A percentile compares a stretch with the other conserved stretches of the same genome.
These are phyloP conservation scores for Prunus davidiana DNA, from an alignment of 306 rosid genomes.

Conservation along the genomic window DNA sequence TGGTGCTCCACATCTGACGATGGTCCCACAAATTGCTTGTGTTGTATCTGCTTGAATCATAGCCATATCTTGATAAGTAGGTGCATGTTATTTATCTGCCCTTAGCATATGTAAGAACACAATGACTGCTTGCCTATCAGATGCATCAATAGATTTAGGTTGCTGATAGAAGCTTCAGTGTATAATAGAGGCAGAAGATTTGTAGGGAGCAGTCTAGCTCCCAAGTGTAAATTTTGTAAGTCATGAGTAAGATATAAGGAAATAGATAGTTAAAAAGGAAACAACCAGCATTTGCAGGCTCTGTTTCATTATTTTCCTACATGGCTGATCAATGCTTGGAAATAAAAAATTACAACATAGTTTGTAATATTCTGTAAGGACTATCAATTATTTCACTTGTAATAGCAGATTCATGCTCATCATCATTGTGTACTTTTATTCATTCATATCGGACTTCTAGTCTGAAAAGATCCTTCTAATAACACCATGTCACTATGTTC, in stretches of 20 bases:
- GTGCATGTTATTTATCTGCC: conserved; percentile 8
- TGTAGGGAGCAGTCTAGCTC: background rate
- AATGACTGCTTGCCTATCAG: conserved; percentile 6
- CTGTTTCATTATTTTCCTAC: conserved; percentile 24
- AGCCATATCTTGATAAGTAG: background rate
- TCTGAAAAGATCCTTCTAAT: too few relatives aligned
- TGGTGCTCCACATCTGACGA: background rate
- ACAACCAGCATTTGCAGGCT: conserved; percentile 30
- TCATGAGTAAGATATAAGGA: conserved; percentile 7
- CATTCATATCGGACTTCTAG: too few relatives aligned
- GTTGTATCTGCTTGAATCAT: conserved; percentile 6
- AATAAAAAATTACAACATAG: background rate
- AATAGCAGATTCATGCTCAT: conserved; percentile 7
- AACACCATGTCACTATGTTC: background rate
- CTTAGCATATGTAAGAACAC: conserved; percentile 15
- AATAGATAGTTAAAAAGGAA: conserved; percentile 23
- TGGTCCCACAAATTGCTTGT: background rate
- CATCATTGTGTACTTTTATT: background rate
- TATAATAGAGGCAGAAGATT: conserved; percentile 7
- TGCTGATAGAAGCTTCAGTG: conserved; percentile 11
- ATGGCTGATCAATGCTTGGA: conserved; percentile 28
- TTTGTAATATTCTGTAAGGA: conserved; percentile 40
- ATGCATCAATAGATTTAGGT: background rate
- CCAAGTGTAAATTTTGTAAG: conserved; percentile 22
- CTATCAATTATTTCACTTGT: conserved; percentile 18